These are phyloP conservation scores for Thinopyrum elongatum DNA, from an alignment of 176 grass and related monocot genomes.

Conservation along the genomic window DNA sequence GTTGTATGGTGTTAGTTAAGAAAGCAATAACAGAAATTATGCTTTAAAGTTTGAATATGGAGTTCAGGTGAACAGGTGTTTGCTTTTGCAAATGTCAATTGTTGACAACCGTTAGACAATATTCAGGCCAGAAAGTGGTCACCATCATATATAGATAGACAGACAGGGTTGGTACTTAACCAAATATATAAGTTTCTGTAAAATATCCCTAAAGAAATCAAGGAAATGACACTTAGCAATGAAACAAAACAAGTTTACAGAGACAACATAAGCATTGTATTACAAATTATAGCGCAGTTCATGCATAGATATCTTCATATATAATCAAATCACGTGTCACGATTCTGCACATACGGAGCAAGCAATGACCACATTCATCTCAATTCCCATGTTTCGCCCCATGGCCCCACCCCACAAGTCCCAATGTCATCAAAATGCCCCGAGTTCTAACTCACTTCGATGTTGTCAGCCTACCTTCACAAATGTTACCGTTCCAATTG, in stretches of 20 bases:
- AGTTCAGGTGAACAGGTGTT: not conserved
- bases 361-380: not conserved
- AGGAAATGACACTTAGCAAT: not conserved
- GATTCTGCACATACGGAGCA: not conserved
- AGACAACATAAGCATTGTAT: not conserved
- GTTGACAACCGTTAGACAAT: not conserved
- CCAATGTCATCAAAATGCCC: not conserved
- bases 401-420: not conserved
- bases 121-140: not conserved
- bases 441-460: not conserved
- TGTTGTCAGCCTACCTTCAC: not conserved
- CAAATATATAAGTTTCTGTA: not conserved
- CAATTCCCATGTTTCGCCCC: not conserved
- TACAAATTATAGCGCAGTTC: not conserved
- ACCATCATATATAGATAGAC: not conserved
- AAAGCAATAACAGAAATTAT: not conserved
- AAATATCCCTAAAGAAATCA: not conserved
- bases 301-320: not conserved
- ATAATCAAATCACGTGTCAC: not conserved
- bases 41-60: not conserved
- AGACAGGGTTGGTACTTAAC: not conserved
- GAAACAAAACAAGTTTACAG: not conserved
- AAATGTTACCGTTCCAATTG: not conserved
- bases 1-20: not conserved
- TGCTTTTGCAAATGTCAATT: not conserved